These are phyloP conservation scores for Otatea glauca DNA, from an alignment of 176 grass and related monocot species.

Conservation along the genomic window DNA sequence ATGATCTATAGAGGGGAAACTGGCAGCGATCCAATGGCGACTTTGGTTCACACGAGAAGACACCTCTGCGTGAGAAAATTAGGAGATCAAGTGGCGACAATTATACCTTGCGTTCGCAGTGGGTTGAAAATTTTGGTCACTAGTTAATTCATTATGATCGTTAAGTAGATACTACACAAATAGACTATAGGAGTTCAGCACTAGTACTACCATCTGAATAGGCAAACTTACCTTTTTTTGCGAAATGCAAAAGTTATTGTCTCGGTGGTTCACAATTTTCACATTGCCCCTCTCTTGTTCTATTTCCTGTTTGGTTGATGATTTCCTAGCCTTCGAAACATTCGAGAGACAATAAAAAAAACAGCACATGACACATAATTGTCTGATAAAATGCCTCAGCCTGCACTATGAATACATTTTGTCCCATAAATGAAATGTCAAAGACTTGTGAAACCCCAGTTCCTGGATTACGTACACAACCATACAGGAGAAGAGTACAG, in stretches of 20 bases:
- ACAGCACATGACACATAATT: background rate
- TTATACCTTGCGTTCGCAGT: background rate
- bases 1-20: background rate
- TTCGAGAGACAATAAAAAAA: background rate
- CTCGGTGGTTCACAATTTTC: background rate
- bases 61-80: background rate
- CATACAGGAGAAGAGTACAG: conserved; percentile 36
- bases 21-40: conserved; percentile 4
- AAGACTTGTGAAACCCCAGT: conserved; percentile 15
- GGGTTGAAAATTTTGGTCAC: background rate
- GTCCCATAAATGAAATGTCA: conserved; percentile 24
- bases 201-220: background rate
- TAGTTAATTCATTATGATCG: conserved; percentile 17
- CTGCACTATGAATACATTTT: conserved; percentile 10
- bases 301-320: background rate
- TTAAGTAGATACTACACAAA: background rate
- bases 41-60: background rate
- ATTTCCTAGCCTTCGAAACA: background rate
- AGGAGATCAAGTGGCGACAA: background rate
- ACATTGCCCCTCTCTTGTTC: background rate
- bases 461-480: conserved; percentile 35
- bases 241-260: background rate
- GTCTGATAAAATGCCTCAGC: background rate
- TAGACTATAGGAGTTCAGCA: background rate
- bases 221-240: background rate